Evolutionary conservation across 352 stramenopile genomes (phyloP).

Genomic region (Pythium rhizo-oryzae): DNA sequence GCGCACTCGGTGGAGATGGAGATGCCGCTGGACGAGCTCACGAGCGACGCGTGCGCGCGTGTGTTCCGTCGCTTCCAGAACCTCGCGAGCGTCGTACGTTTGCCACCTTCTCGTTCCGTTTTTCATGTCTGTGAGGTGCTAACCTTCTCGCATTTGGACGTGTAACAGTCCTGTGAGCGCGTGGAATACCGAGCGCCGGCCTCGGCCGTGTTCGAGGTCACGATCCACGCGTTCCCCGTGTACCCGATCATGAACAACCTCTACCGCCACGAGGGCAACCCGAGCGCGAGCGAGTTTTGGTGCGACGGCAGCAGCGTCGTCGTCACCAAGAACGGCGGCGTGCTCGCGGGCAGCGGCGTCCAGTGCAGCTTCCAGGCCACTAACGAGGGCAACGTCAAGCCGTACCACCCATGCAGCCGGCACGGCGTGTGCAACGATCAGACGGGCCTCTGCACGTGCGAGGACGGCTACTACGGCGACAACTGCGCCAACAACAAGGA

Average conservation of each 20-base stretch:
- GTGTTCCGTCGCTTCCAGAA: constrained; percentile 78
- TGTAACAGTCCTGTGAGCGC: constrained; percentile 36
- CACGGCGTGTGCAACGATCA: constrained; percentile 56
- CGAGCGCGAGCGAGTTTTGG: constrained; percentile 50
- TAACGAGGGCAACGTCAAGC: constrained; percentile 44
- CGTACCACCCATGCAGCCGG: constrained; percentile 59
- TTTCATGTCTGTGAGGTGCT: neutral
- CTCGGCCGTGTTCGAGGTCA: constrained; percentile 53
- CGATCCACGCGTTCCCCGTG: constrained; percentile 59
- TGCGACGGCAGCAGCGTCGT: constrained; percentile 42
- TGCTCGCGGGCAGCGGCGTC: constrained; percentile 7
- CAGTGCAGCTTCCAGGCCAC: constrained; percentile 53
- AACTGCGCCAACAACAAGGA: constrained; percentile 71
- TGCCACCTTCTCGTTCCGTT: neutral
- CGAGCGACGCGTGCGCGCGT: constrained; percentile 53
- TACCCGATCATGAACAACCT: constrained; percentile 86
- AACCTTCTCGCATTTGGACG: neutral
- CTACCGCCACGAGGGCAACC: constrained; percentile 67
- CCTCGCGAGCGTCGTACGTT: constrained; percentile 50
- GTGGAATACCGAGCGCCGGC: constrained; percentile 38
- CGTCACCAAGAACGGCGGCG: constrained; percentile 16
- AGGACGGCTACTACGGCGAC: constrained; percentile 70
- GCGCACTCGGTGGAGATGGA: constrained; percentile 74
- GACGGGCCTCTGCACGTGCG: constrained; percentile 57
- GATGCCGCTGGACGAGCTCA: constrained; percentile 48